Conservation (phyloP, 2,329 filamentous ascomycete species). For the Chrysoporthe deuterocubensis region DNA sequence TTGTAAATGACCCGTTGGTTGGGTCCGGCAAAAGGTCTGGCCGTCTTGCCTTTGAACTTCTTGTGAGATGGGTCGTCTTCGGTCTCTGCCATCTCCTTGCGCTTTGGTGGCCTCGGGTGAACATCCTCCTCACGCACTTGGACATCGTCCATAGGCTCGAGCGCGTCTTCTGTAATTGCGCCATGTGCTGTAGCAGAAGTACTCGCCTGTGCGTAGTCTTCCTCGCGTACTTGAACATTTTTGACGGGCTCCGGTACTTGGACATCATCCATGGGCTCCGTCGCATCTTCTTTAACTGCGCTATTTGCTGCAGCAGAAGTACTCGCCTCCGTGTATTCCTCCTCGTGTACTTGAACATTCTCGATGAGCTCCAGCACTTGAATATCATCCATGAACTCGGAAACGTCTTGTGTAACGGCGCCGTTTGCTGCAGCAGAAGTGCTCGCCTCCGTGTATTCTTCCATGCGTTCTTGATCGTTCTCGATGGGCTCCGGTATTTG, state of each 20-base stretch:
- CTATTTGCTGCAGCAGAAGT: neutral
- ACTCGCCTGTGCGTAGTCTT: neutral
- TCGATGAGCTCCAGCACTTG: too few species aligned
- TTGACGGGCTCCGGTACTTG: too few species aligned
- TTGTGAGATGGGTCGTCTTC: too few species aligned
- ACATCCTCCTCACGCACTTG: neutral
- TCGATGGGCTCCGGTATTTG: too few species aligned
- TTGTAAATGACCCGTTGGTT: slow-evolving; percentile 3
- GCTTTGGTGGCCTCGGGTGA: neutral
- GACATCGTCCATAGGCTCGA: neutral
- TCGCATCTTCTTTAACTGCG: neutral
- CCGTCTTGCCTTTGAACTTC: too few species aligned
- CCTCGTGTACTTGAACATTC: neutral
- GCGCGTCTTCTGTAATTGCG: neutral
- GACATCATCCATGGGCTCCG: neutral
- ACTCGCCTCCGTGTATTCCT: neutral
- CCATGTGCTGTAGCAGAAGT: neutral
- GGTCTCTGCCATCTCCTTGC: neutral
- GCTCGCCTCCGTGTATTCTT: neutral
- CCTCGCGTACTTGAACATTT: neutral
- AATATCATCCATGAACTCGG: neutral
- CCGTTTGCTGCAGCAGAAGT: neutral
- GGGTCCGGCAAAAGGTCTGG: neutral
- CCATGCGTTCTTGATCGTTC: neutral
- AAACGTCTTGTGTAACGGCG: neutral